These are phyloP conservation scores for Penicillium corylophilum DNA, from an alignment of 2,329 filamentous ascomycete genomes.

Conservation along the genomic window DNA sequence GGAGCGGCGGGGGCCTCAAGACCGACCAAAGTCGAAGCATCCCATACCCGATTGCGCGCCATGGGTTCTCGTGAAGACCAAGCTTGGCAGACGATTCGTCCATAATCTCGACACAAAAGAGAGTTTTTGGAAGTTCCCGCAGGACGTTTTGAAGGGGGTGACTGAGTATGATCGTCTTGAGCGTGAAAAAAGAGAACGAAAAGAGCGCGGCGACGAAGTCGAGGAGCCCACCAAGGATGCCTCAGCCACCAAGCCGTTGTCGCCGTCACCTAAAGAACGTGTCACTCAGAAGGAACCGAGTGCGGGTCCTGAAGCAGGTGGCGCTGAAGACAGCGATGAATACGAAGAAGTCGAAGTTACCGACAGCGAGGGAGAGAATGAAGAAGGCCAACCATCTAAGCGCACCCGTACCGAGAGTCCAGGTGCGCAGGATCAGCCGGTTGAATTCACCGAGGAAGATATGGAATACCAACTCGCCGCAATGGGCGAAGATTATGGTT, in stretches of 20 bases:
- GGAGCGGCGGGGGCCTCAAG: constrained; percentile 66
- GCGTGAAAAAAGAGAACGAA: constrained; percentile 65
- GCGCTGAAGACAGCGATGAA: constrained; percentile 61
- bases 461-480: constrained; percentile 88
- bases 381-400: constrained; percentile 53
- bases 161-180: constrained; percentile 69
- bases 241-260: constrained; percentile 14
- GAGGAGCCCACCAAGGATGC: constrained; percentile 23
- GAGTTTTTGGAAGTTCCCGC: constrained; percentile 93
- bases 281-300: constrained; percentile 6
- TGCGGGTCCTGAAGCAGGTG: constrained; percentile 34
- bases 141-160: constrained; percentile 75
- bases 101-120: constrained; percentile 83
- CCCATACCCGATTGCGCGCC: constrained; percentile 77
- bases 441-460: constrained; percentile 92
- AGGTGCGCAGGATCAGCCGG: constrained; percentile 45
- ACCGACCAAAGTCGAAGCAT: constrained; percentile 78
- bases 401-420: constrained; percentile 55
- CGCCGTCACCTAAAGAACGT: background rate
- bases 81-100: constrained; percentile 82
- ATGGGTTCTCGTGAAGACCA: constrained; percentile 93
- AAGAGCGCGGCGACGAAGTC: constrained; percentile 33
- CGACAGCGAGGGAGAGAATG: constrained; percentile 54
- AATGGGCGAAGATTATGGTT: constrained; percentile 81
- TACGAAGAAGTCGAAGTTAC: constrained; percentile 78